Evolutionary conservation across 116 monocot species (phyloP).

Genomic region (Iris pallida): DNA sequence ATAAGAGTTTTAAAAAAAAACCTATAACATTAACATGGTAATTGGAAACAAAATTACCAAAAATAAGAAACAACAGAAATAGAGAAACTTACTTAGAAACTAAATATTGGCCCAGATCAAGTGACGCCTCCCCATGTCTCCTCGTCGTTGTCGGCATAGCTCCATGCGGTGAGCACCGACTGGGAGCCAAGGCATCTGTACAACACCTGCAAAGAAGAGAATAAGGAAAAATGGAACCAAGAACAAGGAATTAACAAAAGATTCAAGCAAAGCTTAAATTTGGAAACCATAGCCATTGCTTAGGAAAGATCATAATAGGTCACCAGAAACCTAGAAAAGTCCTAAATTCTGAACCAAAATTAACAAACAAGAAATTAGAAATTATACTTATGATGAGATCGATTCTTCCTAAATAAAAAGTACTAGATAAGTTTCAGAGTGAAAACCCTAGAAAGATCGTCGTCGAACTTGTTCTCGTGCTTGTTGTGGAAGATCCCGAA

Average conservation of each 20-base stretch:
- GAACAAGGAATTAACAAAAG: background rate
- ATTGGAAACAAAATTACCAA: background rate
- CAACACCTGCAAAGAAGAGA: conserved; percentile 27
- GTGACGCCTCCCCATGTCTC: conserved; percentile 45
- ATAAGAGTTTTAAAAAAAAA: no score
- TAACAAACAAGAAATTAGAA: no score
- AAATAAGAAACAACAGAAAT: background rate
- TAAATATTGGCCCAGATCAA: conserved; percentile 35
- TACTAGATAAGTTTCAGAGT: no score
- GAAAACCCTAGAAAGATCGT: no score
- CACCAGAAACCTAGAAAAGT: background rate
- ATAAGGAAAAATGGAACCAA: conserved; percentile 16
- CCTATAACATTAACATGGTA: no score
- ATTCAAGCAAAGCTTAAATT: background rate
- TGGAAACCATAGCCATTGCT: background rate
- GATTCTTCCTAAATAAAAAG: no score
- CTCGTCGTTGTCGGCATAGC: conserved; percentile 14
- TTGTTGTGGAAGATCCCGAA: no score
- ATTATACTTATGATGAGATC: no score
- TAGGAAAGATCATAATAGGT: background rate
- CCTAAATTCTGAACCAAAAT: no score
- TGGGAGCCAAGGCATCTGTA: no score
- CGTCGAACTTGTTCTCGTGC: no score
- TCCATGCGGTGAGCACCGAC: conserved; percentile 41
- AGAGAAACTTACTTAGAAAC: conserved; percentile 32